Base-by-base conservation (phyloP, 768 basidiomycete species). In the Brasilioporus rufonigricans region DNA sequence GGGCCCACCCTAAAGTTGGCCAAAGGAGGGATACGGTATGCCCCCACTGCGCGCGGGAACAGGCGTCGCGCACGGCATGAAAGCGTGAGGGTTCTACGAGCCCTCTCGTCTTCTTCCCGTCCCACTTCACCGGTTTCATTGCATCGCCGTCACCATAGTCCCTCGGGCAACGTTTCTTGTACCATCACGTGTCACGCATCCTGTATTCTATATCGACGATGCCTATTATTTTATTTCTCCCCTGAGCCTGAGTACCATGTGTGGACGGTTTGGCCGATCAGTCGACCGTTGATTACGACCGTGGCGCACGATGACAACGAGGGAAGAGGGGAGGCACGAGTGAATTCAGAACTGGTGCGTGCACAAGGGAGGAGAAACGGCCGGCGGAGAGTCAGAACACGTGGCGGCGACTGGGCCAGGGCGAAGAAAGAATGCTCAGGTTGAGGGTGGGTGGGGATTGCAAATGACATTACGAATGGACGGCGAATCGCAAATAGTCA, bases 21-120 rank as follows among this genome's bases (percentile, higher is more conserved):
- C 61, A 65, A 39, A 55, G 40, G 32, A 64, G 52, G 48, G 54
- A 66, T 16, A 38, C 39, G 43, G 16, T 24, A 26, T 71, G 70
- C 48, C 49, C 55, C 21, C 54, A 65, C 39, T 72, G 70, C 12
- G 48, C 33, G 12, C 48, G 60, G 47, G 54, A 51, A 44, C 55
- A 59, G 35, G 46, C 55, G 27, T 50, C 60, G 32, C 52, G 48
- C 13, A 31, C 31, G 10, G n/a, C n/a, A n/a, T 58, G 45, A 53
- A 18, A 11, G n/a, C 27, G 12, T 27, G 47, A 56, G 39, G 50
- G 24, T 27, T 33, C 27, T n/a, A n/a, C n/a, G n/a, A n/a, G n/a
- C n/a, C 36, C 12, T 13, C 2, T 18, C 2, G 1, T 26, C 24
- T 31, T 18, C 35, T 48, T 5, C 23, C 44, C n/a, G 14, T 10